Conservation (phyloP, 129 eudicot species). For the Sambucus nigra region DNA sequence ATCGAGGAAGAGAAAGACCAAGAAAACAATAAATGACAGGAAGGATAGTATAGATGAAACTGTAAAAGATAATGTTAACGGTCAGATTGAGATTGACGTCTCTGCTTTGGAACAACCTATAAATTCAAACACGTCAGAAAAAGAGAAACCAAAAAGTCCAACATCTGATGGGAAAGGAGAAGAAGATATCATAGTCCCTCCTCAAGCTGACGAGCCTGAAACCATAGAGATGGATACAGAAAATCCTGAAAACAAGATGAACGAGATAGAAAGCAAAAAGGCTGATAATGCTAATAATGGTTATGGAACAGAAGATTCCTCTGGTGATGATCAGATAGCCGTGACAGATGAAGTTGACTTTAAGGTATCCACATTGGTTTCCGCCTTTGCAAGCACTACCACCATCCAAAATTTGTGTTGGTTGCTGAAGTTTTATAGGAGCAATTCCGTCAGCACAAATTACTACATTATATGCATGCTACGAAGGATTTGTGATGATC, state of each 20-base stretch:
- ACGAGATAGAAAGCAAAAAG: conserved; percentile 25
- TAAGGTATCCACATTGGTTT: conserved; percentile 60
- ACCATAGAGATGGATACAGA: conserved; percentile 16
- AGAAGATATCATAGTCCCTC: conserved; percentile 14
- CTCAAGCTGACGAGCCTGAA: conserved; percentile 30
- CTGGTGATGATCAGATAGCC: conserved; percentile 56
- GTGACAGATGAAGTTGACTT: conserved; percentile 77
- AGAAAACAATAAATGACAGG: conserved; percentile 30
- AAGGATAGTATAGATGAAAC: conserved; percentile 30
- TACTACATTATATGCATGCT: conserved; percentile 70
- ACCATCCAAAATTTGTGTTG: conserved; percentile 73
- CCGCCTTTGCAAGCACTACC: conserved; percentile 71
- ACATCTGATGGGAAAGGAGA: conserved; percentile 26
- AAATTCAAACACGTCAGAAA: conserved; percentile 18
- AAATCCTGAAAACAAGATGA: conserved; percentile 18
- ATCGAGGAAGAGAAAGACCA: conserved; percentile 52
- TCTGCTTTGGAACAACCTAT: conserved; percentile 30
- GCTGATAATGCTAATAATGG: conserved; percentile 22
- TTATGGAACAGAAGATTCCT: conserved; percentile 48
- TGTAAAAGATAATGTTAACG: conserved; percentile 25
- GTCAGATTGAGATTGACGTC: conserved; percentile 20
- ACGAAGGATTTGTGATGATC: conserved; percentile 70
- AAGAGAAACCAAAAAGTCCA: conserved; percentile 17
- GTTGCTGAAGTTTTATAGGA: conserved; percentile 79
- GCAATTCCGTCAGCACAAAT: conserved; percentile 72